phyloP scores from a whole-genome alignment of 768 basidiomycete genomes.

The Xerocomus potaroensis region DNA sequence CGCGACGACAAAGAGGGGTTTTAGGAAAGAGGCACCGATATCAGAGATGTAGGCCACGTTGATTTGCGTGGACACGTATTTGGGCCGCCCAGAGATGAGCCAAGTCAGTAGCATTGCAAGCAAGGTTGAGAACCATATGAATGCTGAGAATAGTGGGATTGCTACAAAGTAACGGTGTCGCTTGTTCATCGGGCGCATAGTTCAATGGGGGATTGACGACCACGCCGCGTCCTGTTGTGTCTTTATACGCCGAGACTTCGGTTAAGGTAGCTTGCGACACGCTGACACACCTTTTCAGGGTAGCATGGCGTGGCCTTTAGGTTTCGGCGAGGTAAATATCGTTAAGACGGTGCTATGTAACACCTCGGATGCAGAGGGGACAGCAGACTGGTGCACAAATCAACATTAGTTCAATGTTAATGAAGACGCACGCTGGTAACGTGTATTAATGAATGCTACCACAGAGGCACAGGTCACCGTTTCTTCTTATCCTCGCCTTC shows the following conservation, averaged over 20 bases:
- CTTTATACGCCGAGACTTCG: too few relatives aligned
- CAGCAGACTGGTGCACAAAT: too few relatives aligned
- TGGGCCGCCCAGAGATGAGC: constrained; percentile 56
- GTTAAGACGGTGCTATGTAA: too few relatives aligned
- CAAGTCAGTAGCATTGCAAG: constrained; percentile 70
- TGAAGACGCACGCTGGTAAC: not conserved
- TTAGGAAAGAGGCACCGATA: constrained; percentile 66
- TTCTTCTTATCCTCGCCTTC: constrained; percentile 15
- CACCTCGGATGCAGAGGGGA: too few relatives aligned
- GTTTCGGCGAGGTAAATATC: too few relatives aligned
- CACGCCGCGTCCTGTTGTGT: not conserved
- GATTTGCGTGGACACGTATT: constrained; percentile 48
- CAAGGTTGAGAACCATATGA: constrained; percentile 70
- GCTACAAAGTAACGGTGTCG: constrained; percentile 58
- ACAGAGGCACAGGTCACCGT: constrained; percentile 9
- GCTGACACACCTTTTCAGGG: not conserved
- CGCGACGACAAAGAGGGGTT: constrained; percentile 70
- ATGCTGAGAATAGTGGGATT: constrained; percentile 56
- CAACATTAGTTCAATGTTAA: too few relatives aligned
- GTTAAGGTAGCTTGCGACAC: too few relatives aligned
- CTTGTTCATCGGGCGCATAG: constrained; percentile 15
- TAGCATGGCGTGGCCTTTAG: not conserved
- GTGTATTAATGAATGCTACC: not conserved
- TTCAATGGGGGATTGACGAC: not conserved
- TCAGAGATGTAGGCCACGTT: constrained; percentile 74